Evolutionary conservation across 257 asterid species (phyloP), one percentile per base, ranked within the genome.

Genomic region (Cinchona pubescens): DNA sequence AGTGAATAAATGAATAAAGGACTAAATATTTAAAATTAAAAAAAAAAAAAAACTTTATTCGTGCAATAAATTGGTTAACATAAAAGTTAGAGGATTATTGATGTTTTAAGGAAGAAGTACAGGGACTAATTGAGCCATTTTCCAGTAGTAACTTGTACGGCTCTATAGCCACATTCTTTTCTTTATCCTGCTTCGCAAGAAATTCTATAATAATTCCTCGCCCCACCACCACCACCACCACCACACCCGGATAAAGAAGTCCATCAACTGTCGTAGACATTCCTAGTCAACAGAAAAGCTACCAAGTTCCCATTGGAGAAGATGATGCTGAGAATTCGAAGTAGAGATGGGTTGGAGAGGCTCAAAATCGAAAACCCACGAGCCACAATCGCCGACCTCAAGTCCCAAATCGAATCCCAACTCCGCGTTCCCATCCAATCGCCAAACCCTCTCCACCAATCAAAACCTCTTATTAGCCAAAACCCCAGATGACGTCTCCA

Each of bases 291-390:
- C 14, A 0, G n/a, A 15, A 11, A 55, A 15, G 19, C 8, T 40
- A 40, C 45, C 45, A 40, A 40, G 1, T 5, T 4, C 27, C 60
- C 1, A 53, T 18, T 27, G 60, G 55, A 60, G 46, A 87, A 81
- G 88, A 88, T 94, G 99, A 91, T 95, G 96, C 91, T 95, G 85
- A 85, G 99, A 87, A 82, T 95, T 81, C 96, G 99, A 69, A 95
- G 99, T 86, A 89, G 99, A 77, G 99, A 95, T 77, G 99, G 99
- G 30, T 72, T 95, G 66, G 99, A 95, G 84, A 87, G 99, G 74
- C 87, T 95, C 76, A 87, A 88, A n/a, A 82, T 95, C 80, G 93
- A 82, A n/a, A 81, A 84, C 72, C 90, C 96, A 1, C 81, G 48
- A 53, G 83, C 96, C 74, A 94, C 98, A 43, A 86, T 92, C 67